A percentile compares a stretch with the other conserved stretches of the same genome.
Conservation (phyloP, 148 eudicot species). For the Mesembryanthemum crystallinum region DNA sequence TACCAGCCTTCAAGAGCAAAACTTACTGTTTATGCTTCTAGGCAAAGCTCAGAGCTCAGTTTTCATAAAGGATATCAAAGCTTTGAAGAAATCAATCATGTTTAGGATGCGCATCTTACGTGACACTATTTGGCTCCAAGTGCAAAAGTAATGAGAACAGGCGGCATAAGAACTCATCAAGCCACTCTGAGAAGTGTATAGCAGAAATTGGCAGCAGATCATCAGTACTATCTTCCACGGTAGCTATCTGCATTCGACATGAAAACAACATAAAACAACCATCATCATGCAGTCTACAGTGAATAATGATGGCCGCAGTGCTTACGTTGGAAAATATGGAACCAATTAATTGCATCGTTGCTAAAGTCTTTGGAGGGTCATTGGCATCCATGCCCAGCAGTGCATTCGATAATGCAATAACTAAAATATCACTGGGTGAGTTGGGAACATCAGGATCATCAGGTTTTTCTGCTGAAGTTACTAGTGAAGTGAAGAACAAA, state of each 20-base stretch:
- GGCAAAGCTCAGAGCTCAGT: neutral
- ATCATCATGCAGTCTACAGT: neutral
- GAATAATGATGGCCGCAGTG: neutral
- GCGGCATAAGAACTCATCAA: constrained; percentile 92
- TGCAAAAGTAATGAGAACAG: constrained; percentile 83
- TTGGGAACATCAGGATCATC: constrained; percentile 41
- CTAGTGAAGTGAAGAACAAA: constrained; percentile 56
- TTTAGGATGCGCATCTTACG: constrained; percentile 49
- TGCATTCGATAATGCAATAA: constrained; percentile 86
- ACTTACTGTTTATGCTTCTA: neutral
- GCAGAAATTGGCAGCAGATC: constrained; percentile 46
- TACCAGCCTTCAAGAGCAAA: neutral
- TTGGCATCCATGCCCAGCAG: constrained; percentile 98
- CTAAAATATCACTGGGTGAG: constrained; percentile 65
- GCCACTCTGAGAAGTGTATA: constrained; percentile 89
- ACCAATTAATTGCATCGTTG: constrained; percentile 95
- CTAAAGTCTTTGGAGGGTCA: constrained; percentile 98
- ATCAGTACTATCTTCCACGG: constrained; percentile 62
- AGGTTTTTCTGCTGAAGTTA: constrained; percentile 37
- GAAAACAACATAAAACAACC: constrained; percentile 20
- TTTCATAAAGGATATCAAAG: neutral
- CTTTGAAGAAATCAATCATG: neutral
- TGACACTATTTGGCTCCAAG: constrained; percentile 87
- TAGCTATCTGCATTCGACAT: constrained; percentile 57
- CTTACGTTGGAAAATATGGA: constrained; percentile 94